Base-by-base conservation (phyloP, 192 early-diverging fungal genomes). In the Coemansia sp. region DNA sequence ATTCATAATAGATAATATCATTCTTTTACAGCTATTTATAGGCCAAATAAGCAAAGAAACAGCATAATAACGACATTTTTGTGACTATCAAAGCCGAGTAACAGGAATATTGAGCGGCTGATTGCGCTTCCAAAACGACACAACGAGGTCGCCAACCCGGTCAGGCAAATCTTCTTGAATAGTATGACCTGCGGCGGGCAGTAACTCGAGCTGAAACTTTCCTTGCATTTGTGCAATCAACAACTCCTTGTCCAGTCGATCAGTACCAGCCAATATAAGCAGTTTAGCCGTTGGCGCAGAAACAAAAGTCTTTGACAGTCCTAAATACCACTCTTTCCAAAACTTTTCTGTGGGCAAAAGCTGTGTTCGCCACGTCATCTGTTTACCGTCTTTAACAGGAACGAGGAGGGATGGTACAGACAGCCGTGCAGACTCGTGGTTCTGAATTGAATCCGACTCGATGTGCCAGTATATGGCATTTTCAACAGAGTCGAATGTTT, bases 221-320 rank as follows among this genome's bases (percentile, higher is more conserved):
- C 86, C 91, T 73, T 92, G 91, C 91, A 92, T 92, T 60, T 91
- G 90, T 0, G 84, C 90, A 72, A 92, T 90, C 56, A 85, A 85
- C 48, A 92, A 78, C 15, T 86, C 79, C 56, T 86, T 92, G 58
- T 92, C 91, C 67, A 92, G 62, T 29, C 90, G 79, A 75, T 92
- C 91, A 0, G 90, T 86, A 8, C 86, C 89, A 3, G 91, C 90
- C 9, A 93, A 65, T 4, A 93, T 63, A 21, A 93, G 72, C 14
- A 91, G 60, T 32, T 87, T 89, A 47, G 86, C 86, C 12, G 87
- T 81, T 8, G 65, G 69, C 1, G 86, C 77, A 0, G 70, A 66
- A n/a, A 89, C 64, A 66, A 93, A 93, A 32, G 88, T 88, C 21
- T 83, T 75, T 9, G 90, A 90, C 69, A 93, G 17, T 1, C 86